These are phyloP conservation scores for Aspergillus ibericus DNA, from an alignment of 2,329 filamentous ascomycete genomes.

Conservation along the genomic window DNA sequence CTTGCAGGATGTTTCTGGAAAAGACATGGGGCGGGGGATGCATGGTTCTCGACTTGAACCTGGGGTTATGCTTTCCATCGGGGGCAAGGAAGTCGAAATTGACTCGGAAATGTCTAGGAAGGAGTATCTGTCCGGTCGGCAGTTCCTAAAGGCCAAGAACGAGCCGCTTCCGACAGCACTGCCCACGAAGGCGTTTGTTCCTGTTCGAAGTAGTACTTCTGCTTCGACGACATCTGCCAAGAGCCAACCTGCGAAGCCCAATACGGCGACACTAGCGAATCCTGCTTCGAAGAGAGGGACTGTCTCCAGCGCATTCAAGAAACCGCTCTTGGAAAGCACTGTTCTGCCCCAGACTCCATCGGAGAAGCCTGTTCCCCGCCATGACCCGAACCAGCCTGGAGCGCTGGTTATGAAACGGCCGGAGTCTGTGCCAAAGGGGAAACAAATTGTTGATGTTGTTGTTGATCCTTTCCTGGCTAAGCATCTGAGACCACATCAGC, in stretches of 20 bases:
- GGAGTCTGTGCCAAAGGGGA: slow-evolving; percentile 56
- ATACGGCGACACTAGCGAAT: slow-evolving; percentile 16
- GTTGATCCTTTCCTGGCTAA: slow-evolving; percentile 66
- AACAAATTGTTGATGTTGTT: slow-evolving; percentile 69
- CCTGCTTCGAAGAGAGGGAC: slow-evolving; percentile 45
- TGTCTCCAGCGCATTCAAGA: slow-evolving; percentile 58
- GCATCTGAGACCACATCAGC: slow-evolving; percentile 66
- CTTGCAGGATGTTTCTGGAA: slow-evolving; percentile 63
- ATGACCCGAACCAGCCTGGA: slow-evolving; percentile 60
- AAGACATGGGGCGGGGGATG: slow-evolving; percentile 60
- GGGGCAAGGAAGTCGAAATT: slow-evolving; percentile 68
- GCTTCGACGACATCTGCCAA: slow-evolving; percentile 14
- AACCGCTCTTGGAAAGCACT: slow-evolving; percentile 58
- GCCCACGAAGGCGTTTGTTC: slow-evolving; percentile 19
- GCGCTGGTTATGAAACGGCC: slow-evolving; percentile 69
- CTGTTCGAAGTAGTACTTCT: slow-evolving; percentile 15
- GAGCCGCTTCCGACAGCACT: slow-evolving; percentile 24
- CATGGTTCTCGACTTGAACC: slow-evolving; percentile 58
- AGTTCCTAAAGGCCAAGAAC: slow-evolving; percentile 25
- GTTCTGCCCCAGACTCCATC: slow-evolving; percentile 48
- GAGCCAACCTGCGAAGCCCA: slow-evolving; percentile 15
- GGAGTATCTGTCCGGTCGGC: slow-evolving; percentile 53
- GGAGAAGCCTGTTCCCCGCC: slow-evolving; percentile 59
- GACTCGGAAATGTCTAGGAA: slow-evolving; percentile 61
- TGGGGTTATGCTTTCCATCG: slow-evolving; percentile 62